phyloP scores from a whole-genome alignment of 805 yeast genomes.

The Starmerella floris region DNA sequence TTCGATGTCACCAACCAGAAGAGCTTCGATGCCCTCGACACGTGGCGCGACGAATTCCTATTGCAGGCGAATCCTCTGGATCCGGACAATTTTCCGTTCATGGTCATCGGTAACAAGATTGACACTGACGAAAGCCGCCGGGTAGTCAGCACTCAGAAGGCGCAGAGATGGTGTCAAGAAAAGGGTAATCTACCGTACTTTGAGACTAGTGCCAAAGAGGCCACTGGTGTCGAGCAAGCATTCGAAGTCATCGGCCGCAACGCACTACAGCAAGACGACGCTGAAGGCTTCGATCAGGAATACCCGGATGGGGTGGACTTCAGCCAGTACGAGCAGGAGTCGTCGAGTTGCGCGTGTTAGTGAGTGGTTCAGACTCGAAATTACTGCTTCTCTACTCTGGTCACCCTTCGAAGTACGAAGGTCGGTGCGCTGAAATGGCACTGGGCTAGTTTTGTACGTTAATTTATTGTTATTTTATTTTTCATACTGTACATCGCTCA shows the following conservation, averaged over 20 bases:
- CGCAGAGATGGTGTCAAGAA: conserved; percentile 47
- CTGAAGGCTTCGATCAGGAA: conserved; percentile 81
- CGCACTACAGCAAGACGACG: conserved; percentile 90
- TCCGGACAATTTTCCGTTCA: conserved; percentile 93
- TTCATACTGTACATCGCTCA: neutral
- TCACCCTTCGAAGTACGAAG: no score
- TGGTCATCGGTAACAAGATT: conserved; percentile 85
- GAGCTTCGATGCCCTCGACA: conserved; percentile 73
- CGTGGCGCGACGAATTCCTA: conserved; percentile 92
- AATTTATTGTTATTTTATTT: neutral
- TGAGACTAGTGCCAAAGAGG: conserved; percentile 96
- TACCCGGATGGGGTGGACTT: conserved; percentile 94
- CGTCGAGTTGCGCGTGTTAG: conserved; percentile 62
- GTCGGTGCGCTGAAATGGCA: no score
- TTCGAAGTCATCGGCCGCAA: conserved; percentile 91
- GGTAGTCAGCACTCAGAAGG: conserved; percentile 48
- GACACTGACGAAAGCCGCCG: conserved; percentile 88
- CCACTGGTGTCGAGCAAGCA: conserved; percentile 87
- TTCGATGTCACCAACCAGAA: conserved; percentile 92
- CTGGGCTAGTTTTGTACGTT: neutral
- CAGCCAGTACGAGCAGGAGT: conserved; percentile 66
- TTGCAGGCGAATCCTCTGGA: conserved; percentile 86
- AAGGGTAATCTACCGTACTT: conserved; percentile 79
- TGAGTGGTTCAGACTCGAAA: no score
- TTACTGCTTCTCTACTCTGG: no score